Base-by-base conservation (phyloP, 1,284 basidiomycete genomes). In the Sutorius eximius region DNA sequence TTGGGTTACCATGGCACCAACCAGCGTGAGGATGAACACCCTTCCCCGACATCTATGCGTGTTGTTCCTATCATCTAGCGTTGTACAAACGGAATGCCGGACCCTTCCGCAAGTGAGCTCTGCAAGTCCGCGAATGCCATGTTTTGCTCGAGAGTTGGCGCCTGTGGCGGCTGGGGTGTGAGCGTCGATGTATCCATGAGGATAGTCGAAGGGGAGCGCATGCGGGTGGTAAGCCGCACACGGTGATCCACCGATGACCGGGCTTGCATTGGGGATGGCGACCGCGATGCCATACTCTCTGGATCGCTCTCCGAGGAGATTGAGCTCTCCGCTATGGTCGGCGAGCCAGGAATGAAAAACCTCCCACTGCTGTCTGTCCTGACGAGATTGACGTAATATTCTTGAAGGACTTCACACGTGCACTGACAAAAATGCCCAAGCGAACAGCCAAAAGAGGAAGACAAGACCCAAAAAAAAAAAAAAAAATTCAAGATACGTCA, bases 371-470 rank as follows among this genome's bases (percentile, higher is more conserved):
- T 87, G 67, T 90, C 84, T 18, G 88, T 88, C 55, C 87, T 82
- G 46, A 90, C 84, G 67, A 92, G 87, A 70, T 89, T 92, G 73
- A 87, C 77, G 75, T 92, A 92, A 73, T 92, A 92, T 67, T 89
- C 85, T 72, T 92, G 87, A 46, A 92, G 79, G 63, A 88, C 77
- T 66, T 92, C 89, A 59, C 84, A 81, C 15, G 89, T 89, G 73
- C 87, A 89, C 90, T 91, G 65, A 52, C 51, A 42, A 58, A 49
- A 58, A 45, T 49, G 42, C 43, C 56, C 20, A 51, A 56, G 52
- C 53, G 58, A 47, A 53, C 16, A 59, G 44, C 48, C 38, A 12
- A 37, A 43, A 37, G 16, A 20, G 11, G 12, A 12, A 24, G n/a
- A 3, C 2, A 42, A 13, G n/a, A 32, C n/a, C n/a, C n/a, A n/a